Conservation (phyloP, 202 grass and related monocot species). For the Carex arenaria region DNA sequence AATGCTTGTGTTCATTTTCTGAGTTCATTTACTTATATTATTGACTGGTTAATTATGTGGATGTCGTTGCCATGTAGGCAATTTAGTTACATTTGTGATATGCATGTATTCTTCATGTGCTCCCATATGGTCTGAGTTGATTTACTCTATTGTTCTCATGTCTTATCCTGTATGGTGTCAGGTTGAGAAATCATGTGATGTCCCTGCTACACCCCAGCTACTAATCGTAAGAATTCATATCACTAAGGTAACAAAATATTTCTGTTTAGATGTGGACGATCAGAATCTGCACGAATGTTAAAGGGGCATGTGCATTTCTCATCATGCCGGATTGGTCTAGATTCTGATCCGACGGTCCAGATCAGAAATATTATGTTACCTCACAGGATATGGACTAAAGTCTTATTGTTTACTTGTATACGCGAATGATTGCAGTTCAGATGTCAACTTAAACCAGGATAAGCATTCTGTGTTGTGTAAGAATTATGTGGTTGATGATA, state of each 20-base stretch:
- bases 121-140: neutral
- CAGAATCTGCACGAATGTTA: no score
- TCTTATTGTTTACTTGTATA: neutral
- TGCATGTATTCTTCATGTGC: neutral
- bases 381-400: no score
- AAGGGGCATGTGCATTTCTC: no score
- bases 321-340: no score
- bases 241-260: no score
- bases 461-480: neutral
- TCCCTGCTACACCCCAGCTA: neutral
- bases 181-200: neutral
- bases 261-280: no score
- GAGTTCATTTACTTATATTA: constrained; percentile 4
- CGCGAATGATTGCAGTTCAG: neutral
- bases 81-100: neutral
- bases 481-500: neutral
- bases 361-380: no score
- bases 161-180: neutral
- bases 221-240: neutral
- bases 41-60: neutral
- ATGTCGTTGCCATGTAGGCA: neutral
- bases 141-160: neutral
- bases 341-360: no score
- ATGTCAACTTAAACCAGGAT: neutral
- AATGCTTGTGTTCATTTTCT: neutral